Evolutionary conservation across 352 stramenopile genomes (phyloP).

Genomic region (Phytophthora vignae): DNA sequence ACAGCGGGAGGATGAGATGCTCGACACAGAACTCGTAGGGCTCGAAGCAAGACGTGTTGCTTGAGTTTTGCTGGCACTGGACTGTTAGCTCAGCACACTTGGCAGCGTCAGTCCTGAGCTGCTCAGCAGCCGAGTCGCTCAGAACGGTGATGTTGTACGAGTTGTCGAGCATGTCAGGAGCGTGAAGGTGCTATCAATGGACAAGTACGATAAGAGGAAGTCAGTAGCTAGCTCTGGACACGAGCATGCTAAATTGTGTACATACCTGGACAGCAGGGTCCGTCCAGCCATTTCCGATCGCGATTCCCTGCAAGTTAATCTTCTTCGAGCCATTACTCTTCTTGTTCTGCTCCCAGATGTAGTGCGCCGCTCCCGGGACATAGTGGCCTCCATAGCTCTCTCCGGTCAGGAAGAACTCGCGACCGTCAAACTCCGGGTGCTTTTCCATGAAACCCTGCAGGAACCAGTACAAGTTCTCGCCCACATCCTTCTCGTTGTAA

Average conservation of each 20-base stretch:
- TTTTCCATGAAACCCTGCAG: conserved; percentile 48
- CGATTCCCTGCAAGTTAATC: conserved; percentile 59
- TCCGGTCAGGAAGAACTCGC: conserved; percentile 53
- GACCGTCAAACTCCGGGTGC: conserved; percentile 51
- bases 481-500: conserved; percentile 44
- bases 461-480: conserved; percentile 58
- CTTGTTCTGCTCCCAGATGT: conserved; percentile 46
- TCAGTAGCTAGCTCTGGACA: not conserved
- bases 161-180: conserved; percentile 59
- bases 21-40: conserved; percentile 40
- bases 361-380: conserved; percentile 46
- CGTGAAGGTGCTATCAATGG: conserved; percentile 24
- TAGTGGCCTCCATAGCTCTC: conserved; percentile 45
- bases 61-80: conserved; percentile 36
- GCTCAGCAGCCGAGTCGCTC: conserved; percentile 20
- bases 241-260: not conserved
- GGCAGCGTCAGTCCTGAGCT: conserved; percentile 38
- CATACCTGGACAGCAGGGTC: conserved; percentile 42
- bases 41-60: conserved; percentile 35
- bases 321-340: not conserved
- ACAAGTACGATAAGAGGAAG: not conserved
- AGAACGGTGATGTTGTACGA: conserved; percentile 57
- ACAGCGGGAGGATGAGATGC: conserved; percentile 41
- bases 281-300: conserved; percentile 36
- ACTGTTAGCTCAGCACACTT: conserved; percentile 42